phyloP scores from a whole-genome alignment of 495 filamentous ascomycete genomes.

The Penicillium longicatenatum region DNA sequence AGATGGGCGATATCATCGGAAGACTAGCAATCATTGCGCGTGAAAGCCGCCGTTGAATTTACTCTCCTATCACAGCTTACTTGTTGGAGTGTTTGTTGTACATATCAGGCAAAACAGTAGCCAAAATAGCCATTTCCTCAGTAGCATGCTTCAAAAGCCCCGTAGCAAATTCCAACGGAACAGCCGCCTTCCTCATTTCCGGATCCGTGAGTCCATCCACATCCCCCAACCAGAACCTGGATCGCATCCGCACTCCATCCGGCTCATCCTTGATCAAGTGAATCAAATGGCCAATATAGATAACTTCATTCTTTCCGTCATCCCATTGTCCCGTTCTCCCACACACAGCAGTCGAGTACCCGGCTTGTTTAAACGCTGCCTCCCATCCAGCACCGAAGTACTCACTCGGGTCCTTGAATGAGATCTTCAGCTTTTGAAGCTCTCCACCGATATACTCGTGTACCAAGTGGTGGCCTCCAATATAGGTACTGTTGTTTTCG shows the following conservation, averaged over 20 bases:
- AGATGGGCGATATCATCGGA: constrained; percentile 16
- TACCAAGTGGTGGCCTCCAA: constrained; percentile 10
- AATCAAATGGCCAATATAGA: constrained; percentile 9
- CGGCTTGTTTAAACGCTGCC: background rate
- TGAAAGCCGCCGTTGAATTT: background rate
- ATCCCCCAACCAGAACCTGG: constrained; percentile 14
- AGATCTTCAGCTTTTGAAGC: constrained; percentile 7
- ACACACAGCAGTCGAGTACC: constrained; percentile 9
- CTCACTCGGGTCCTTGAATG: constrained; percentile 6
- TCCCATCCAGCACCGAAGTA: constrained; percentile 8
- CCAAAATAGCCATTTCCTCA: constrained; percentile 13
- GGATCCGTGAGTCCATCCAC: background rate
- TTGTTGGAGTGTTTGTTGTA: background rate
- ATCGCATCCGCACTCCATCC: constrained; percentile 7
- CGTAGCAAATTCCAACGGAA: background rate
- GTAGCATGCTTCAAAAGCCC: constrained; percentile 8
- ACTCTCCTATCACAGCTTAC: background rate
- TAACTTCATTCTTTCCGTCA: background rate
- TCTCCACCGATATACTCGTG: constrained; percentile 7
- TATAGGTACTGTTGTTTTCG: constrained; percentile 10
- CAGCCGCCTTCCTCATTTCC: background rate
- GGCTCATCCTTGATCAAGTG: constrained; percentile 9
- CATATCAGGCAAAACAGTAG: constrained; percentile 6
- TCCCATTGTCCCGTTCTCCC: constrained; percentile 4
- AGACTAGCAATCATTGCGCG: constrained; percentile 1